phyloP scores from a whole-genome alignment of 163 green algal genomes.

The Chlorella variabilis region DNA sequence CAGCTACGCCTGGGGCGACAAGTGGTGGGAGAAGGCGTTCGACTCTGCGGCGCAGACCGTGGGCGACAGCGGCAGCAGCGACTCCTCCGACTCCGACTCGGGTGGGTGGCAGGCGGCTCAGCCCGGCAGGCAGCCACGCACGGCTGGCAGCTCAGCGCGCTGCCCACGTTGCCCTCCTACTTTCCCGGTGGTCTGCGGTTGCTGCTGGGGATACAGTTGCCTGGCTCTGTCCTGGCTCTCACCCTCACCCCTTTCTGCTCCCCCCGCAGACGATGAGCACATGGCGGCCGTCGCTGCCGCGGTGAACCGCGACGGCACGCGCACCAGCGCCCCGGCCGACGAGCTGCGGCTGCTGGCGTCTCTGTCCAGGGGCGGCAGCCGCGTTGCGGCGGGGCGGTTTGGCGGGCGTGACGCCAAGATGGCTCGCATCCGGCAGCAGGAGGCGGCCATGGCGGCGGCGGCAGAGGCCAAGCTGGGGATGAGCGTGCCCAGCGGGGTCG shows the following conservation, averaged over 20 bases:
- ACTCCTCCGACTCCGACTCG: conserved; percentile 7
- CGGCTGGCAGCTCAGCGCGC: too few species aligned
- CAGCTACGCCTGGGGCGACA: conserved; percentile 71
- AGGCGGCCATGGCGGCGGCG: conserved; percentile 41
- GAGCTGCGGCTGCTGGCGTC: conserved; percentile 72
- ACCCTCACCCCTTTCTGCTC: background rate
- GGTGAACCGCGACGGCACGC: conserved; percentile 75
- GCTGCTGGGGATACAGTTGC: too few species aligned
- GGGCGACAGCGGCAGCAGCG: background rate
- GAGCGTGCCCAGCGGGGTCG: conserved; percentile 7
- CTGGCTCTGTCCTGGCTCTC: background rate
- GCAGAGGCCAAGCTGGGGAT: conserved; percentile 35
- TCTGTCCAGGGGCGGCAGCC: conserved; percentile 61
- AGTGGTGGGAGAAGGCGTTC: conserved; percentile 82
- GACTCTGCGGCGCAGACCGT: conserved; percentile 54
- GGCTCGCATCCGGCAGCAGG: conserved; percentile 76
- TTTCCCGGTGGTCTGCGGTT: too few species aligned
- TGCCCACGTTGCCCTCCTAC: too few species aligned
- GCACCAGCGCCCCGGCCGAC: conserved; percentile 56
- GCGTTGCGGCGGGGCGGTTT: conserved; percentile 62
- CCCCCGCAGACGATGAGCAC: conserved; percentile 33
- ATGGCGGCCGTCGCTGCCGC: background rate
- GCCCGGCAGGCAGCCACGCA: too few species aligned
- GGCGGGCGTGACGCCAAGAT: conserved; percentile 82
- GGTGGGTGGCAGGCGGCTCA: background rate